phyloP scores from a whole-genome alignment of 768 basidiomycete genomes.

The Termitomyces sp. region DNA sequence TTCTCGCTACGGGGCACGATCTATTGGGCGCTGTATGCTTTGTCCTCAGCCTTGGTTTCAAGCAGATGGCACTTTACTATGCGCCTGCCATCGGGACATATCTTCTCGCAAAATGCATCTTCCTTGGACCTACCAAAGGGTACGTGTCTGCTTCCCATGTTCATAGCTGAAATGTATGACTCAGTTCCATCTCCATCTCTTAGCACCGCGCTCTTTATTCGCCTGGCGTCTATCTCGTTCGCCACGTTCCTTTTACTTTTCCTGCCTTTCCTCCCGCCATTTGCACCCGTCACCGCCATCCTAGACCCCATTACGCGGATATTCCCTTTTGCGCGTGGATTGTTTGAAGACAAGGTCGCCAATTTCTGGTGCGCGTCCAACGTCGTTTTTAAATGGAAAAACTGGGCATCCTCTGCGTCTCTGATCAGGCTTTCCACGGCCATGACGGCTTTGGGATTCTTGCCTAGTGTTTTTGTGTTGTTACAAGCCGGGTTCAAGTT shows the following conservation, averaged over 20 bases:
- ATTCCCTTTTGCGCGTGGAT: conserved; percentile 86
- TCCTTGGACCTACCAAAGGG: conserved; percentile 69
- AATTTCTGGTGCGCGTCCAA: conserved; percentile 98
- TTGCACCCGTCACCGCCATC: conserved; percentile 44
- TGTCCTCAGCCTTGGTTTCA: conserved; percentile 83
- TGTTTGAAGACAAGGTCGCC: conserved; percentile 95
- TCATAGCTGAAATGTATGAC: not conserved
- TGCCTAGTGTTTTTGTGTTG: conserved; percentile 49
- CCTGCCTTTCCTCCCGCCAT: conserved; percentile 72
- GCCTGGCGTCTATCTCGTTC: conserved; percentile 57
- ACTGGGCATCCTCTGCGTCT: conserved; percentile 35
- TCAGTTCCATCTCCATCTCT: not conserved
- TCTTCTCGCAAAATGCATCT: conserved; percentile 83
- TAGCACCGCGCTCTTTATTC: conserved; percentile 52
- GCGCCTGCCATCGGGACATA: conserved; percentile 90
- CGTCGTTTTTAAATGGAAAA: conserved; percentile 81
- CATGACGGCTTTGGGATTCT: conserved; percentile 67
- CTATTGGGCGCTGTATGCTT: conserved; percentile 73
- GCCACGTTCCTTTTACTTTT: conserved; percentile 67
- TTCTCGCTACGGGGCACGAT: conserved; percentile 66
- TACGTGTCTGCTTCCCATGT: conserved; percentile 30
- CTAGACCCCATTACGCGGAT: conserved; percentile 71
- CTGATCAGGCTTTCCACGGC: conserved; percentile 63
- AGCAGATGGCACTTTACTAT: conserved; percentile 96
- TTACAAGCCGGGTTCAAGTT: conserved; percentile 28